These are phyloP conservation scores for Pyricularia sp. DNA, from an alignment of 2,329 filamentous ascomycete genomes.

Conservation along the genomic window DNA sequence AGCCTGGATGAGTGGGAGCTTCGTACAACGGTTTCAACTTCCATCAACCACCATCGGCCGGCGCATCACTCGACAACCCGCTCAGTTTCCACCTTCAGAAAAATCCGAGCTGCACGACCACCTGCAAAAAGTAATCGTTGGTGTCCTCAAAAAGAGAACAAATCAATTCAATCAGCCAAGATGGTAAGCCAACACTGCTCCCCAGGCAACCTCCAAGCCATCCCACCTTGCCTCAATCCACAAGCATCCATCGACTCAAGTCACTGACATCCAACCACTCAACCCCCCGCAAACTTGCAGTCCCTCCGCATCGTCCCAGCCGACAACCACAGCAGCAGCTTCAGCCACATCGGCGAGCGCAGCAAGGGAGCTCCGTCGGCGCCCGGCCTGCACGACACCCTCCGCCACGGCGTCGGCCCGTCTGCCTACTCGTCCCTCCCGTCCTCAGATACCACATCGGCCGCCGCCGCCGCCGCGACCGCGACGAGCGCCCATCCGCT, in stretches of 20 bases:
- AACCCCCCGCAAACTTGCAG: constrained; percentile 27
- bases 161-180: constrained; percentile 18
- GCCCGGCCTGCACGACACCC: constrained; percentile 83
- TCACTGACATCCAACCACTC: constrained; percentile 8
- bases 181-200: constrained; percentile 28
- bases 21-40: constrained; percentile 7
- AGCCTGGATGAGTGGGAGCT: background rate
- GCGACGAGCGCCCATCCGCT: constrained; percentile 65
- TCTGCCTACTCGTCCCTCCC: constrained; percentile 32
- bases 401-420: constrained; percentile 71
- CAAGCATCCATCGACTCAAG: constrained; percentile 5
- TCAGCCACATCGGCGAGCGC: constrained; percentile 43
- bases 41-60: constrained; percentile 4
- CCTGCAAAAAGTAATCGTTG: background rate
- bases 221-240: background rate
- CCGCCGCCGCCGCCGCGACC: constrained; percentile 31
- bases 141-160: background rate
- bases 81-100: background rate
- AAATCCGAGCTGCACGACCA: background rate
- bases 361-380: constrained; percentile 72
- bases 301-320: constrained; percentile 81
- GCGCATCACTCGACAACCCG: background rate
- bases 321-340: constrained; percentile 50
- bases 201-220: background rate
- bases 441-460: constrained; percentile 15